Conservation (phyloP, 2,329 filamentous ascomycete species). For the Immersiporthe knoxdaviesiana region DNA sequence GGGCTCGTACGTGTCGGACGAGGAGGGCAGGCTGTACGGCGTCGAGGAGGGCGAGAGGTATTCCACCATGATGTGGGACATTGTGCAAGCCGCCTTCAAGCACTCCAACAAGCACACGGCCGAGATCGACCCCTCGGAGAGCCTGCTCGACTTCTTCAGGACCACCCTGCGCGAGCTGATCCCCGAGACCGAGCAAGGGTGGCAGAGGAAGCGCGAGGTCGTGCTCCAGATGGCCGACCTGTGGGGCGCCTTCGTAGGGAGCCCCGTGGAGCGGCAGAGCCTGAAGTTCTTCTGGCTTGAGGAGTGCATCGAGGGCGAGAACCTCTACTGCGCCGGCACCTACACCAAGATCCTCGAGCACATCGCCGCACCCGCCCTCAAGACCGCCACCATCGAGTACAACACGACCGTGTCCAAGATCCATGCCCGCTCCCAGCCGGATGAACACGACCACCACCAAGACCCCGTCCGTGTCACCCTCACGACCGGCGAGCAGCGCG, state of each 20-base stretch:
- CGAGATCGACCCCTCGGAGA: constrained; percentile 51
- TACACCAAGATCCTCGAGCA: constrained; percentile 61
- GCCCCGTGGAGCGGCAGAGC: constrained; percentile 65
- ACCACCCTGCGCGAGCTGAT: constrained; percentile 50
- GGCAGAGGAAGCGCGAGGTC: constrained; percentile 45
- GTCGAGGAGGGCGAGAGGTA: constrained; percentile 50
- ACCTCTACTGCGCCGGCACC: constrained; percentile 62
- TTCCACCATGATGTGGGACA: constrained; percentile 65
- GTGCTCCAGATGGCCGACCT: constrained; percentile 61
- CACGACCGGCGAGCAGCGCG: constrained; percentile 12
- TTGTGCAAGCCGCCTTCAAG: constrained; percentile 69
- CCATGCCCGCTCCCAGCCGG: constrained; percentile 35
- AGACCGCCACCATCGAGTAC: constrained; percentile 58
- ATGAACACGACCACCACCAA: constrained; percentile 10
- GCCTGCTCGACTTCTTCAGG: constrained; percentile 58
- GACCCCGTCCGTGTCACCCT: constrained; percentile 24
- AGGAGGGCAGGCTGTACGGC: constrained; percentile 56
- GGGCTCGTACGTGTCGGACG: constrained; percentile 58
- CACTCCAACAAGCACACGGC: constrained; percentile 62
- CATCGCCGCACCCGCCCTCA: constrained; percentile 60
- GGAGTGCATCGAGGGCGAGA: constrained; percentile 74
- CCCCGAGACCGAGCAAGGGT: constrained; percentile 47
- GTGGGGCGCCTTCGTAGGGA: constrained; percentile 75
- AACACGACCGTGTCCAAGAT: constrained; percentile 53
- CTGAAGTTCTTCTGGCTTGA: constrained; percentile 79